A percentile compares a stretch with the other conserved stretches of the same genome.
phyloP scores from a whole-genome alignment of 176 grass and related monocot genomes.

The Triticum urartu region DNA sequence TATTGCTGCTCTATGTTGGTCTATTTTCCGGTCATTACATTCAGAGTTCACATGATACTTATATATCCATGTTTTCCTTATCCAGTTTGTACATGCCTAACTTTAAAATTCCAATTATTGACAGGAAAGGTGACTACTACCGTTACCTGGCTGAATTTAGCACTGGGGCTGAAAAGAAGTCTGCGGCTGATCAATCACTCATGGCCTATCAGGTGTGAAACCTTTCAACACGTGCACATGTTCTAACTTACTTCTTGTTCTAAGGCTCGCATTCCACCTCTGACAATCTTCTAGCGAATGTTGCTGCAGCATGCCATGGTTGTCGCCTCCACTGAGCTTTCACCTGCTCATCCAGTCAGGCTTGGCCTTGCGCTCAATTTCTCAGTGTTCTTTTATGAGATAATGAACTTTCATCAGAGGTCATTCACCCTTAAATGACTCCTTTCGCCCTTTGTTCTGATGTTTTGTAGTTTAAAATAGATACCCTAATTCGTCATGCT shows the following conservation, averaged over 20 bases:
- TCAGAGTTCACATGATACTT: neutral
- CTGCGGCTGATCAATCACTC: slow-evolving; percentile 70
- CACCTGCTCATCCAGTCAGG: slow-evolving; percentile 57
- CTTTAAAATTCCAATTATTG: slow-evolving; percentile 12
- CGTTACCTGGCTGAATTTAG: slow-evolving; percentile 89
- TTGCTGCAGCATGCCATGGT: slow-evolving; percentile 62
- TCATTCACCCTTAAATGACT: slow-evolving; percentile 40
- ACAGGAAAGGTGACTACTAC: slow-evolving; percentile 95
- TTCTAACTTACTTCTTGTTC: slow-evolving; percentile 16
- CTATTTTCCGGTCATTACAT: neutral
- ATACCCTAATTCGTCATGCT: neutral
- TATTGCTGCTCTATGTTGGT: neutral
- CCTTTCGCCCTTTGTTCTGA: slow-evolving; percentile 4
- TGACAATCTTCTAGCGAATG: slow-evolving; percentile 28
- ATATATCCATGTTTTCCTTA: neutral
- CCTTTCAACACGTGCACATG: neutral
- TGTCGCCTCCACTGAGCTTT: slow-evolving; percentile 56
- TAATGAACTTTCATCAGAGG: slow-evolving; percentile 67
- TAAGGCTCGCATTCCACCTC: slow-evolving; percentile 5
- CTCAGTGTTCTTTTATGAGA: slow-evolving; percentile 89
- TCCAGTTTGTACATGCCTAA: neutral
- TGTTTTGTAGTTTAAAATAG: slow-evolving; percentile 20
- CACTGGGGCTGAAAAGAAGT: slow-evolving; percentile 70
- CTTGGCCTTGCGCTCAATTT: slow-evolving; percentile 84
- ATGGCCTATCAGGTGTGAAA: slow-evolving; percentile 79